These are phyloP conservation scores for Microbotryum silenes-acaulis DNA, from an alignment of 1,284 basidiomycete genomes.

Conservation along the genomic window DNA sequence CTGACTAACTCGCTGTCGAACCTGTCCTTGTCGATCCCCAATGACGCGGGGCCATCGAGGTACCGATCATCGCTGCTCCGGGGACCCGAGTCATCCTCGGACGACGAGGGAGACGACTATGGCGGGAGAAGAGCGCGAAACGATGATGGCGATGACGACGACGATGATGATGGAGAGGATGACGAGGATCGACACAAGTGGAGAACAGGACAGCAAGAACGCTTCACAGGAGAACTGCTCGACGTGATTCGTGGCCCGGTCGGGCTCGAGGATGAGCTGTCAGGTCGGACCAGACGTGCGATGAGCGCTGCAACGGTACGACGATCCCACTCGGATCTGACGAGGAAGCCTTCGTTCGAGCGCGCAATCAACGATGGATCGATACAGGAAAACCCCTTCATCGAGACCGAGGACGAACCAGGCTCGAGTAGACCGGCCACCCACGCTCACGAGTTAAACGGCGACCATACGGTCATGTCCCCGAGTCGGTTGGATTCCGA, in stretches of 20 bases:
- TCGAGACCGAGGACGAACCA: too few species aligned
- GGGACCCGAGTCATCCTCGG: conserved; percentile 19
- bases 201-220: conserved; percentile 24
- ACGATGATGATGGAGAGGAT: background rate
- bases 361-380: too few species aligned
- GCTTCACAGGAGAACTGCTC: conserved; percentile 26
- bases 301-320: conserved; percentile 8
- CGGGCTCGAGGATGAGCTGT: conserved; percentile 28
- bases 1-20: background rate
- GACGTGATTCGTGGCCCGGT: conserved; percentile 26
- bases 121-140: background rate
- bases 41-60: conserved; percentile 3
- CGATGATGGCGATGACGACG: background rate
- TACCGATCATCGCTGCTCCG: conserved; percentile 23
- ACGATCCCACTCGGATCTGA: too few species aligned
- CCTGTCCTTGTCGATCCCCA: conserved; percentile 22
- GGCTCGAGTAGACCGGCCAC: too few species aligned
- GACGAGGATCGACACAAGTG: conserved; percentile 12
- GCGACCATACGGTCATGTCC: background rate
- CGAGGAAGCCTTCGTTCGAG: too few species aligned
- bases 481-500: background rate
- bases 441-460: background rate
- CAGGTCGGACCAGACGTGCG: conserved; percentile 20
- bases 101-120: conserved; percentile 20
- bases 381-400: too few species aligned